These are phyloP conservation scores for Debaryomycetaceae sp. DNA, from an alignment of 1,139 yeast species.

Conservation along the genomic window DNA sequence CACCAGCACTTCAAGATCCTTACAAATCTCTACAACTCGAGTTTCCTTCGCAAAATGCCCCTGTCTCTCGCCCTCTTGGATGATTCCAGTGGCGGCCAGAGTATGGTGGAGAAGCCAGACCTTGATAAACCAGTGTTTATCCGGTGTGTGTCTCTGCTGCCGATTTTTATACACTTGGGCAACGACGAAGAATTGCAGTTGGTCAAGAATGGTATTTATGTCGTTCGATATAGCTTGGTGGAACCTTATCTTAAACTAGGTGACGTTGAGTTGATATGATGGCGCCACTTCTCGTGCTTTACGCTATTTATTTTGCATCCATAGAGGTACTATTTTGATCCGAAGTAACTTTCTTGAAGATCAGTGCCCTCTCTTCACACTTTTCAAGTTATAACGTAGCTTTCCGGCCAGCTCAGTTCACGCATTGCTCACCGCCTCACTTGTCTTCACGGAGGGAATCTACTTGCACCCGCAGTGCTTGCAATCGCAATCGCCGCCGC, in stretches of 20 bases:
- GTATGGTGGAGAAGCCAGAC: conserved; percentile 76
- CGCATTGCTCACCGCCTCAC: too few relatives aligned
- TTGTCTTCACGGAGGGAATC: too few relatives aligned
- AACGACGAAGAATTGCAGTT: conserved; percentile 54
- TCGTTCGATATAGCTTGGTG: conserved; percentile 56
- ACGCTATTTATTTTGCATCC: too few relatives aligned
- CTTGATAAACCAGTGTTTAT: conserved; percentile 67
- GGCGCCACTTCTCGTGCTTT: too few relatives aligned
- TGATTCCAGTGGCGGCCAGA: conserved; percentile 64
- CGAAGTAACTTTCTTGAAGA: too few relatives aligned
- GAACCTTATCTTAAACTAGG: conserved; percentile 27
- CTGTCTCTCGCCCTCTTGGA: conserved; percentile 58
- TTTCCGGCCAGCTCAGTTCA: too few relatives aligned
- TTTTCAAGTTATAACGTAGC: too few relatives aligned
- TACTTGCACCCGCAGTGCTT: too few relatives aligned
- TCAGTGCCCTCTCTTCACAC: too few relatives aligned
- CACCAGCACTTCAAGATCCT: conserved; percentile 53
- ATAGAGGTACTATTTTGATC: too few relatives aligned
- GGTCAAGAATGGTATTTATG: conserved; percentile 59
- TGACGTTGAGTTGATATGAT: conserved; percentile 30
- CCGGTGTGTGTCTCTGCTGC: conserved; percentile 30
- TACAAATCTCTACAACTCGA: conserved; percentile 52
- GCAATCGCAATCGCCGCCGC: too few relatives aligned
- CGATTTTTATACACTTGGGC: conserved; percentile 18
- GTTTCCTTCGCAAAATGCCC: conserved; percentile 63